Evolutionary conservation across 108 stramenopile genomes (phyloP), one percentile per base, ranked within the genome.

Genomic region (Skeletonema potamos): DNA sequence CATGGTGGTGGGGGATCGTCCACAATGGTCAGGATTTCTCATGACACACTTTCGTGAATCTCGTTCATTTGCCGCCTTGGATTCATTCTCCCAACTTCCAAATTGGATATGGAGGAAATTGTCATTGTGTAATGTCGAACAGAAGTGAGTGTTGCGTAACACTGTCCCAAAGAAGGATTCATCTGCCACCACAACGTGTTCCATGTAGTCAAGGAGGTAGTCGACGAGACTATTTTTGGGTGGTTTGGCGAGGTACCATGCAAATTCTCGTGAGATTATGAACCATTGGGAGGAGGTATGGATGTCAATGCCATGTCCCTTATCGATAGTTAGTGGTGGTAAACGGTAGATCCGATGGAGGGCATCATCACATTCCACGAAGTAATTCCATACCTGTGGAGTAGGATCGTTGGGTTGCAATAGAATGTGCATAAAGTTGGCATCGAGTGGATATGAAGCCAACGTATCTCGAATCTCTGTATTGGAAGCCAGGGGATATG

Each of bases 131-230:
- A 93, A 93, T 56, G 89, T 89, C 48, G 74, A 66, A 72, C 97
- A 98, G 61, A 89, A 92, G 13, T 83, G 82, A 5, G 96, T 91
- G 61, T 96, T 88, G 32, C 91, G 87, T n/a, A 98, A 55, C 24
- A 96, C 85, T 1, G 97, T 98, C 13, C 94, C 93, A 74, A 98
- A 96, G 82, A 95, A 98, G 33, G 88, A 84, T 85, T 98, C 97
- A 74, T 98, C 97, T 8, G 97, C 95, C 57, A 98, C 95, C 12
- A 97, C 95, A 22, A 94, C 90, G 73, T 97, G 88, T 70, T 87
- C 64, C 24, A 88, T 84, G 63, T 98, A 98, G 9, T 86, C 82
- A 37, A 86, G 59, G 73, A 83, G 95, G 46, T 92, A 72, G 12
- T 84, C 62, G 20, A 94, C 90, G 57, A 97, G 89, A 37, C 76